Conservation (phyloP, 73 alveolate species). For the Paramecium sexaurelia region DNA sequence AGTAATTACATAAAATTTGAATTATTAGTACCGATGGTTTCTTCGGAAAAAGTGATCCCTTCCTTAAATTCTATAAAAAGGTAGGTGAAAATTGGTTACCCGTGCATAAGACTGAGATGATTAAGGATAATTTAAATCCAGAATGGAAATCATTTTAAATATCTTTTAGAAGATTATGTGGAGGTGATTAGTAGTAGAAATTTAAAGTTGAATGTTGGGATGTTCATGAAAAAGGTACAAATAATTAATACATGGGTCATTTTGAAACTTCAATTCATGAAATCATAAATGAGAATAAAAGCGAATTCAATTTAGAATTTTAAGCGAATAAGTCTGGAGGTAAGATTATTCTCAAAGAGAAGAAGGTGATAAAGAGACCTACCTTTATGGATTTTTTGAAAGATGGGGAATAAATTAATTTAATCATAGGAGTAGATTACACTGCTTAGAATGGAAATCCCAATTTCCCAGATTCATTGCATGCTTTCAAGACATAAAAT, state of each 20-base stretch:
- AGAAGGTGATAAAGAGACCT: conserved; percentile 73
- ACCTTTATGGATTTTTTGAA: conserved; percentile 83
- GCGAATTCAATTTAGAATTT: conserved; percentile 40
- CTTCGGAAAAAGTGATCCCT: conserved; percentile 75
- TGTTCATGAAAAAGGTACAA: conserved; percentile 65
- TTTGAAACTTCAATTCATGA: conserved; percentile 71
- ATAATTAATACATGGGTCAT: conserved; percentile 74
- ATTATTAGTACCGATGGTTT: conserved; percentile 64
- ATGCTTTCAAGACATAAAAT: conserved; percentile 43
- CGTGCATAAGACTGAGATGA: conserved; percentile 67
- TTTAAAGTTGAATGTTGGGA: conserved; percentile 80
- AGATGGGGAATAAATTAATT: conserved; percentile 72
- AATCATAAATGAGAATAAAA: conserved; percentile 50
- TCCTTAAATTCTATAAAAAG: conserved; percentile 46
- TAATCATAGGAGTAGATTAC: conserved; percentile 89
- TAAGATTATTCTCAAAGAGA: conserved; percentile 20
- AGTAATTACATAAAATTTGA: not conserved
- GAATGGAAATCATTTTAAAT: conserved; percentile 78
- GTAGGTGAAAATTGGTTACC: conserved; percentile 40
- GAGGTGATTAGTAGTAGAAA: conserved; percentile 65
- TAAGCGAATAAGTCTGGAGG: conserved; percentile 39
- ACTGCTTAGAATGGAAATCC: conserved; percentile 90
- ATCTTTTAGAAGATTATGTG: conserved; percentile 75
- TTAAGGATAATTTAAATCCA: conserved; percentile 72
- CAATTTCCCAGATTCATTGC: conserved; percentile 74